Conservation (phyloP, 1,284 basidiomycete species). For the Pseudozyma pruni region DNA sequence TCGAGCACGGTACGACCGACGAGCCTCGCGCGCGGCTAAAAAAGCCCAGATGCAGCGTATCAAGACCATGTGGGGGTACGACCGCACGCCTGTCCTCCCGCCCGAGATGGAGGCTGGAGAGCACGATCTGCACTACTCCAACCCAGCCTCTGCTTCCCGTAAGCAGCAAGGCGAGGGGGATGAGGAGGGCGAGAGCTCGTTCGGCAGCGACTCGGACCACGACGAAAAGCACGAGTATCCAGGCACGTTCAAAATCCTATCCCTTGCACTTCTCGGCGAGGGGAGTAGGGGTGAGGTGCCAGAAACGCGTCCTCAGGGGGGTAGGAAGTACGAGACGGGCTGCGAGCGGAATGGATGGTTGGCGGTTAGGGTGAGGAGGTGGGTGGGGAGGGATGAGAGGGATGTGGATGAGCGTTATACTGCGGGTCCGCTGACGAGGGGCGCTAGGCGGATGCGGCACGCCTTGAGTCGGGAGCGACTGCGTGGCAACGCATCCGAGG, state of each 20-base stretch:
- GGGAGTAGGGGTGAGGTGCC: slow-evolving; percentile 24
- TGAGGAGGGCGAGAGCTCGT: slow-evolving; percentile 19
- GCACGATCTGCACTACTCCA: slow-evolving; percentile 31
- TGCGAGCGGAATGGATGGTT: slow-evolving; percentile 40
- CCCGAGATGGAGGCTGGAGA: slow-evolving; percentile 17
- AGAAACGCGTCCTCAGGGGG: slow-evolving; percentile 15
- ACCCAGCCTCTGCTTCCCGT: not conserved
- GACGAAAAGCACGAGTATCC: slow-evolving; percentile 29
- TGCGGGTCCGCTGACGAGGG: not conserved
- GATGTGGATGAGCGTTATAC: slow-evolving; percentile 13
- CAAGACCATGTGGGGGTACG: slow-evolving; percentile 45
- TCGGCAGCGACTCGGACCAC: slow-evolving; percentile 22
- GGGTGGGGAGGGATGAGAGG: slow-evolving; percentile 22
- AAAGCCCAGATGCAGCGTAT: slow-evolving; percentile 38
- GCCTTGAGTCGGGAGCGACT: slow-evolving; percentile 17
- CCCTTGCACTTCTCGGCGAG: slow-evolving; percentile 23
- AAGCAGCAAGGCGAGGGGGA: not conserved
- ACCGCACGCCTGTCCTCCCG: slow-evolving; percentile 24
- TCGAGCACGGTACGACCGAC: slow-evolving; percentile 15
- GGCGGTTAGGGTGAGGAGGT: slow-evolving; percentile 25
- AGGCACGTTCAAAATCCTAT: slow-evolving; percentile 31
- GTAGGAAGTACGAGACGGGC: slow-evolving; percentile 30
- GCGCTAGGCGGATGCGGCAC: slow-evolving; percentile 10
- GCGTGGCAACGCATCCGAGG: not conserved
- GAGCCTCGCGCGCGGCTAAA: slow-evolving; percentile 15